Percentiles rank a stretch among this genome's conserved stretches.
phyloP scores from a whole-genome alignment of 768 basidiomycete species.

The Lactifluus rugatus region DNA sequence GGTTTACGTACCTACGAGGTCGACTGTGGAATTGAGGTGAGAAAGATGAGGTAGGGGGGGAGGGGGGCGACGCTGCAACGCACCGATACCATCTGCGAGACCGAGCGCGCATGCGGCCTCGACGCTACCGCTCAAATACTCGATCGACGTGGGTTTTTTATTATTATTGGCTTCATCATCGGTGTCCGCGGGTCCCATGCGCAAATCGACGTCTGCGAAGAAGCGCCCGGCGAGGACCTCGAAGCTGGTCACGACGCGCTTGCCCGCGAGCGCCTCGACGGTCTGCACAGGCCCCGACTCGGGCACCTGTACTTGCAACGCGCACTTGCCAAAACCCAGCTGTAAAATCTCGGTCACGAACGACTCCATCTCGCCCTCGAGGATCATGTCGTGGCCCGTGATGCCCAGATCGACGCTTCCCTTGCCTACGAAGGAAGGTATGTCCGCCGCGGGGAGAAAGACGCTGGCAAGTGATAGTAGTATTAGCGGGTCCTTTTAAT shows the following conservation, averaged over 20 bases:
- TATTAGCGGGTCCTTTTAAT: too few relatives aligned
- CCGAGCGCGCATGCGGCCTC: slow-evolving; percentile 97
- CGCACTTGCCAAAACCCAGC: slow-evolving; percentile 89
- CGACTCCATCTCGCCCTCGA: slow-evolving; percentile 76
- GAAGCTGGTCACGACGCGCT: slow-evolving; percentile 91
- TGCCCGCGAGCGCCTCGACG: slow-evolving; percentile 76
- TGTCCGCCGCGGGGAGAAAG: slow-evolving; percentile 93
- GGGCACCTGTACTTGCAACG: slow-evolving; percentile 85
- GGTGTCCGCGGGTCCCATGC: slow-evolving; percentile 36
- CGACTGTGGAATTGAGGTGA: slow-evolving; percentile 45
- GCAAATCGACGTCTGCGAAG: slow-evolving; percentile 58
- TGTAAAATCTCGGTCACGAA: slow-evolving; percentile 71
- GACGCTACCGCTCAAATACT: slow-evolving; percentile 95
- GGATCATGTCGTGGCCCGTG: slow-evolving; percentile 95
- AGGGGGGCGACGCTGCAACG: slow-evolving; percentile 23
- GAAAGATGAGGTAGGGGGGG: neutral
- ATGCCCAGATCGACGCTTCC: slow-evolving; percentile 96
- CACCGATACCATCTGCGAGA: slow-evolving; percentile 93
- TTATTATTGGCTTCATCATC: slow-evolving; percentile 21
- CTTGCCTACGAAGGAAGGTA: slow-evolving; percentile 97
- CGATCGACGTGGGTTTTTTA: slow-evolving; percentile 58
- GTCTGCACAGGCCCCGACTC: slow-evolving; percentile 58
- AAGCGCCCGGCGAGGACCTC: slow-evolving; percentile 77
- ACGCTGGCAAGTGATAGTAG: too few relatives aligned
- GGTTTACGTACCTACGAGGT: slow-evolving; percentile 78